A percentile compares a stretch with the other conserved stretches of the same genome.
Evolutionary conservation across 2,329 filamentous ascomycete species (phyloP).

Genomic region (Fragosphaeria purpurea): DNA sequence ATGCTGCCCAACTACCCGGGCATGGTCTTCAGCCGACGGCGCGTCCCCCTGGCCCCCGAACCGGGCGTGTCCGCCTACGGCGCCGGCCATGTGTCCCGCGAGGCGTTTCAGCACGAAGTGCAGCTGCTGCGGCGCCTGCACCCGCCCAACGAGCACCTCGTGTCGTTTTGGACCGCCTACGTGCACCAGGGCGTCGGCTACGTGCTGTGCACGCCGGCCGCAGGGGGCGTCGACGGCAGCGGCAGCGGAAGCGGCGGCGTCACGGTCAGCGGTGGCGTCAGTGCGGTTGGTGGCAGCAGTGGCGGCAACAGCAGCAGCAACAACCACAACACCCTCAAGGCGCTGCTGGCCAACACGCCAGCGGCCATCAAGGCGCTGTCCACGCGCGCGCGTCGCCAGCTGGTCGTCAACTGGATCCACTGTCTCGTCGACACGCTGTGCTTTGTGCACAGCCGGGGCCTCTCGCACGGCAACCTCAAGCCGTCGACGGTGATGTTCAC

Average conservation of each 20-base stretch:
- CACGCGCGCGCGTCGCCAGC: slow-evolving; percentile 47
- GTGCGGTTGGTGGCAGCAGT: too few species aligned
- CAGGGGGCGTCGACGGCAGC: slow-evolving; percentile 56
- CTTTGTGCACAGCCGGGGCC: slow-evolving; percentile 54
- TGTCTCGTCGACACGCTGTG: slow-evolving; percentile 60
- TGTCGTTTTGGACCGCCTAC: slow-evolving; percentile 64
- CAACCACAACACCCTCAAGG: slow-evolving; percentile 34
- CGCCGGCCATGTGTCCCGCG: slow-evolving; percentile 33
- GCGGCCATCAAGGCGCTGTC: slow-evolving; percentile 50
- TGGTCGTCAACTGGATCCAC: slow-evolving; percentile 65
- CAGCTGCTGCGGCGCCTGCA: slow-evolving; percentile 47
- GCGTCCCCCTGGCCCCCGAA: slow-evolving; percentile 39
- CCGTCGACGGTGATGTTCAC: slow-evolving; percentile 58
- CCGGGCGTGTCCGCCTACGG: slow-evolving; percentile 11
- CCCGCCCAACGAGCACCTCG: slow-evolving; percentile 57
- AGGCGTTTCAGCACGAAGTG: slow-evolving; percentile 52
- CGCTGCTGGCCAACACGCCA: slow-evolving; percentile 55
- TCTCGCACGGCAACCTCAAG: slow-evolving; percentile 58
- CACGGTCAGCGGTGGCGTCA: too few species aligned
- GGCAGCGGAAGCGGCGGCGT: too few species aligned
- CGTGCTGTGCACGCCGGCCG: slow-evolving; percentile 55
- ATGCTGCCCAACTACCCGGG: slow-evolving; percentile 52
- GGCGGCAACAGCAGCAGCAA: too few species aligned
- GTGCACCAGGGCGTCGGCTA: slow-evolving; percentile 54
- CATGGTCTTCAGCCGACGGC: slow-evolving; percentile 45